Evolutionary conservation across 1,139 yeast genomes (phyloP), one percentile per base, ranked within the genome.

Genomic region (Suhomyces bribrorum): DNA sequence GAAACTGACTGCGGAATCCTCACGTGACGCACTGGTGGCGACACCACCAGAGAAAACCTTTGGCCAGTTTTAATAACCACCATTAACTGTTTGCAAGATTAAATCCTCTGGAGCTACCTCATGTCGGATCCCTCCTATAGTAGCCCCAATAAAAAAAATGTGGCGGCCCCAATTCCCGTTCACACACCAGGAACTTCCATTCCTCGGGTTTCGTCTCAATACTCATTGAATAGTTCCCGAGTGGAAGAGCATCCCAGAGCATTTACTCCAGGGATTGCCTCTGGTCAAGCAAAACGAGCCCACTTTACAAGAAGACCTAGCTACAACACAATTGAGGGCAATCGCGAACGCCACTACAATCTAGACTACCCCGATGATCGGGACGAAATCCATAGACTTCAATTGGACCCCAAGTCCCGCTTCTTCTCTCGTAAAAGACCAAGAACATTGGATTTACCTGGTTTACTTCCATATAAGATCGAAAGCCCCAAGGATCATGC

Each of bases 401-500:
- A 74, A 28, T 56, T 68, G 43, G 81, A 83, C 50, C 73, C 77
- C 5, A 50, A 52, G 0, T 81, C 88, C 0, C 65, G 74, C 26
- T 82, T 80, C 66, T 84, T 61, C 56, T 69, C 86, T 5, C 68
- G 88, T 33, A 57, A 38, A 43, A 62, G 53, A 49, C 75, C 61
- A 58, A 50, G 90, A 41, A 77, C 81, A 12, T 69, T 85, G 41
- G 73, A 81, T 38, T 69, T 86, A 44, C 79, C 79, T 15, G 66
- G 61, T n/a, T 54, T 81, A 37, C 69, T 92, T 29, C 98, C 98
- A 0, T 92, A 92, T 58, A 66, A 69, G 30, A 77, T 84, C 1
- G 97, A 89, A 59, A 57, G 78, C 2, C 81, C 81, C 7, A 66
- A 66, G 31, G 95, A 86, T 45, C 86, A 81, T 43, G 84, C 88